Conservation (phyloP, 345 rosid genomes). For the Ceriops zippeliana region DNA sequence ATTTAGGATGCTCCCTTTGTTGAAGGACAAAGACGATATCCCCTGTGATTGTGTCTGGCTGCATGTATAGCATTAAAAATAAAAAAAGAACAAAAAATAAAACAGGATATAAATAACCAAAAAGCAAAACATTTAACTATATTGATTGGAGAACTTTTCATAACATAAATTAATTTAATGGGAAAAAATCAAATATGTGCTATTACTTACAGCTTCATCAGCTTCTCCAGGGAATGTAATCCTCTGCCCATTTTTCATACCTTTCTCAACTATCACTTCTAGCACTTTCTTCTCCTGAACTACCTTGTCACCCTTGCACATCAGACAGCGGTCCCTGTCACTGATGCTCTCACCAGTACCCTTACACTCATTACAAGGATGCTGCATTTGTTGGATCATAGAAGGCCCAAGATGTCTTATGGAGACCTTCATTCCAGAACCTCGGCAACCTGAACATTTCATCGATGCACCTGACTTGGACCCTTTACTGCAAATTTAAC, state of each 20-base stretch:
- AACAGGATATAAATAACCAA: neutral
- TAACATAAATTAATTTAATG: neutral
- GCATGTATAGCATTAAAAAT: conserved; percentile 12
- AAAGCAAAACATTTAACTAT: neutral
- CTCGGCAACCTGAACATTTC: conserved; percentile 40
- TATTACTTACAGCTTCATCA: conserved; percentile 31
- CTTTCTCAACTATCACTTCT: conserved; percentile 42
- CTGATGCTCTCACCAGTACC: conserved; percentile 40
- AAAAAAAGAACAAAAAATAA: neutral
- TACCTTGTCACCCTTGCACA: conserved; percentile 44
- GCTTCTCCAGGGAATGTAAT: conserved; percentile 43
- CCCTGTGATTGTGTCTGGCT: conserved; percentile 59
- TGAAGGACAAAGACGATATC: conserved; percentile 56
- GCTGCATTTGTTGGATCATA: conserved; percentile 47
- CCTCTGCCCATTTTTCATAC: conserved; percentile 40
- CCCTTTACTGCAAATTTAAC: conserved; percentile 26
- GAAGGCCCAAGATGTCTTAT: conserved; percentile 41
- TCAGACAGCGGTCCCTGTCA: conserved; percentile 38
- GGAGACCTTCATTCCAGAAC: conserved; percentile 40
- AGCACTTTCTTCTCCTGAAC: conserved; percentile 39
- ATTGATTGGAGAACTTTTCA: neutral
- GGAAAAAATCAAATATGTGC: neutral
- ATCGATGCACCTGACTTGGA: conserved; percentile 39
- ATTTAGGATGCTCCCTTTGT: conserved; percentile 65
- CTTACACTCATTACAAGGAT: conserved; percentile 40